Evolutionary conservation across 2,329 filamentous ascomycete species (phyloP), one percentile per base, ranked within the genome.

Genomic region (Botrytis aclada): DNA sequence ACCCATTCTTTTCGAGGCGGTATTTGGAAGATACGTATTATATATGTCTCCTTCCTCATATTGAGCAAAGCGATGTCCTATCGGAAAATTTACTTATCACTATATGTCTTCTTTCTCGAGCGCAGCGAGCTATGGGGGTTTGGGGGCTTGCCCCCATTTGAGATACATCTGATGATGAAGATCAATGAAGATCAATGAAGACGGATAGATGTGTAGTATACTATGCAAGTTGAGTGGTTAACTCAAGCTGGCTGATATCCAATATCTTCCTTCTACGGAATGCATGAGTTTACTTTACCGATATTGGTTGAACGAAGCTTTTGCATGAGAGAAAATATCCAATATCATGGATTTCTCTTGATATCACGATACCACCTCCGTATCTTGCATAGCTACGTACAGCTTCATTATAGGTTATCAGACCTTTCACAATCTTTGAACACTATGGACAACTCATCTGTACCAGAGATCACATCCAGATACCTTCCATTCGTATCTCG

Each of bases 371-470:
- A 18, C 51, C 51, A 45, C 25, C 41, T 45, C 29, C 8, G 16
- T 51, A 66, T 66, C 63, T 66, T 37, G 34, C 45, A 54, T 37
- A 37, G 64, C 64, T 66, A 54, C 45, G 32, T 66, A 66, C 43
- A 47, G 20, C 63, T 37, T 16, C 32, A 65, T 34, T 47, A 51
- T 65, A 66, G 45, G 63, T 66, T 51, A 29, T 51, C 18, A 32
- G 9, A 14, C 22, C 45, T 37, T 51, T 51, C 61, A n/a, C 37
- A 63, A 63, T 20, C n/a, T 10, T 14, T 20, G 25, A 43, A 56
- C 1, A 10, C 51, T 25, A 58, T 32, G 25, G n/a, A 69, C 37
- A 69, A 58, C 66, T 58, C 66, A 69, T 58, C 47, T 41, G 34
- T 69, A 32, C 51, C 37, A 58, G 22, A 43, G 10, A 43, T 58